Base-by-base conservation (phyloP, 345 rosid genomes). In the Citrus cavaleriei region DNA sequence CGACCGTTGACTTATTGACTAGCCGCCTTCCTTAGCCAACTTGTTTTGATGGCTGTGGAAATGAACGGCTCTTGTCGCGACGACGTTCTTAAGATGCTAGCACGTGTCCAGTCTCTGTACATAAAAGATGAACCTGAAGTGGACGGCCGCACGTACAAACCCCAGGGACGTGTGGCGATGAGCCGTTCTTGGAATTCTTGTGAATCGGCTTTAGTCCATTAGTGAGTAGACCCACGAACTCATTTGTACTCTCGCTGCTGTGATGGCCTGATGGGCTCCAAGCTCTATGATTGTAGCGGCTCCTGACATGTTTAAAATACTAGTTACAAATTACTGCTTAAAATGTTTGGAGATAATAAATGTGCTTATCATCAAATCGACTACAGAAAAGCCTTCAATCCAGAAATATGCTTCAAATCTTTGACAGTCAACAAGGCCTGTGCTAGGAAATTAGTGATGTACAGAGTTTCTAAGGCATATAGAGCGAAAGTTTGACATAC, bases 1-100 rank as follows among this genome's bases (percentile, higher is more conserved):
- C 82, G 82, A 83, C 87, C 77, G 79, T 68, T 18, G 60, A 80
- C 67, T 30, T 49, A 12, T 82, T 63, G 72, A 84, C 79, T 10
- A 1, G 76, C 78, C 65, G 27, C 68, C 10, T 0, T 16, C 68
- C 14, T 0, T 16, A 49, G 63, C 74, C 79, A 77, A 28, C 28
- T 28, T 28, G 28, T 28, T 2, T 28, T 28, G 28, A 28, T 28
- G 28, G 28, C 28, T 28, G 28, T 28, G 28, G 28, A 28, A 28
- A 28, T 28, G 28, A 2, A 28, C 28, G 28, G 28, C 28, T 28
- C 28, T 28, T 28, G 28, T 28, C 28, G 28, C 1, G 28, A 27
- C 28, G 28, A 27, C 28, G 28, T 27, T 27, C 28, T 27, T 27
- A 27, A 5, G 73, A 77, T 70, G 58, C 5, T 58, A 24, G 74